Evolutionary conservation across 1,284 basidiomycete genomes (phyloP), one percentile per base, ranked within the genome.

Genomic region (Pseudozyma flocculosa): DNA sequence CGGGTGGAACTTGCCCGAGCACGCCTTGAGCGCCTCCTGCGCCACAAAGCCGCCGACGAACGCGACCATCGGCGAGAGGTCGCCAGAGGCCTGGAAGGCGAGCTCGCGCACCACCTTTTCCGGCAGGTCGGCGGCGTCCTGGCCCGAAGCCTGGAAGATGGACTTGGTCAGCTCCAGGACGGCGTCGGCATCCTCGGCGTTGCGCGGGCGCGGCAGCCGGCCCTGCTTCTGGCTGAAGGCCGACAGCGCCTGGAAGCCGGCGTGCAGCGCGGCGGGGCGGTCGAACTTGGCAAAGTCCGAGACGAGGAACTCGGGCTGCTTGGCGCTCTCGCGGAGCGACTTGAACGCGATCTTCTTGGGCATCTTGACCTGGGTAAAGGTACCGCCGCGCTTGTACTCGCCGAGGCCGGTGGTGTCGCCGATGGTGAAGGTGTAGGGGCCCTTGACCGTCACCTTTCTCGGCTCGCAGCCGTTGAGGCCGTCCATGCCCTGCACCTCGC

Each of bases 331-430:
- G 69, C 88, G 85, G 39, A 99, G 84, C 7, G 92, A 86, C 91
- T 96, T 96, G 60, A 77, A 78, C 32, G 61, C 85, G 50, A 98
- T 82, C 57, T 91, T 84, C 82, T 95, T 96, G 21, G 95, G 95
- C 92, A 95, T 93, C 83, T 98, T 99, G 73, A 98, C 92, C 80
- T 99, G 95, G 17, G 90, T 93, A 79, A 98, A 99, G 68, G 94
- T 88, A 45, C 95, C 95, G 29, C 93, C 95, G 29, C 85, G 81
- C 73, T 87, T 86, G 82, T 98, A 98, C 43, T 86, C 83, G 46
- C 87, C 83, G 14, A 75, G 63, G 13, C 65, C 56, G 24, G 66
- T 54, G 10, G 75, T 78, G 61, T 76, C 82, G 63, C 73, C 75
- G 43, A 78, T 76, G 19, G 74, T 65, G 61, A 78, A 76, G 3